Base-by-base conservation (phyloP, 768 basidiomycete species). In the Polyporus arcularius region DNA sequence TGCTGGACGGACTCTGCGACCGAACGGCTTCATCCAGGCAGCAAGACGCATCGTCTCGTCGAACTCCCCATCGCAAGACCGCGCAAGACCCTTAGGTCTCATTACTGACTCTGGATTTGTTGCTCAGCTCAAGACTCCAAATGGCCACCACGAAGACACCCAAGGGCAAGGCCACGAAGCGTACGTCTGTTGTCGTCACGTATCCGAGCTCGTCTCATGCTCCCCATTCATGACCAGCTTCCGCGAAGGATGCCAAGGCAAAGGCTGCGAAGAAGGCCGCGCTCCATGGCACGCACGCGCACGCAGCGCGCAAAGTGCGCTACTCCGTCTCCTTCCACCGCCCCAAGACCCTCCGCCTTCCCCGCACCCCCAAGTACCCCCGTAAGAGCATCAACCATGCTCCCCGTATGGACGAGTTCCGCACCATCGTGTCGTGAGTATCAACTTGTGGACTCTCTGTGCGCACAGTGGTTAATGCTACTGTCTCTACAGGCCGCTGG, bases 221-320 rank as follows among this genome's bases (percentile, higher is more conserved):
- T 38, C 28, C 32, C 1, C 26, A 50, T 31, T 47, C 55, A 18
- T 21, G 15, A 55, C 47, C 58, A 73, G 66, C 67, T 35, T 65
- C 62, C 48, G 63, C 70, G 0, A 78, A 79, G 61, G 78, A 76
- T 39, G 70, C 80, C 67, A 96, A 96, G 79, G 95, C 95, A 71
- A 94, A 94, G 81, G 81, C 89, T 45, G 95, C 97, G 46, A 97
- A 96, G 82, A 98, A 98, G 82, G 95, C 96, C 11, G 96, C 89
- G 57, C 84, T 98, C 56, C 92, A 93, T 74, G 96, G 95, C 62
- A 86, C 85, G 46, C 82, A 90, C 74, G 84, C 85, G 38, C 88
- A 89, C 72, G 79, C 84, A 16, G 73, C 84, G 67, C 89, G 94
- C 77, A 97, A 96, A 80, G 81, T 85, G 50, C 88, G 94, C 63